These are phyloP conservation scores for Peronospora belbahrii DNA, from an alignment of 352 stramenopile genomes.

Conservation along the genomic window DNA sequence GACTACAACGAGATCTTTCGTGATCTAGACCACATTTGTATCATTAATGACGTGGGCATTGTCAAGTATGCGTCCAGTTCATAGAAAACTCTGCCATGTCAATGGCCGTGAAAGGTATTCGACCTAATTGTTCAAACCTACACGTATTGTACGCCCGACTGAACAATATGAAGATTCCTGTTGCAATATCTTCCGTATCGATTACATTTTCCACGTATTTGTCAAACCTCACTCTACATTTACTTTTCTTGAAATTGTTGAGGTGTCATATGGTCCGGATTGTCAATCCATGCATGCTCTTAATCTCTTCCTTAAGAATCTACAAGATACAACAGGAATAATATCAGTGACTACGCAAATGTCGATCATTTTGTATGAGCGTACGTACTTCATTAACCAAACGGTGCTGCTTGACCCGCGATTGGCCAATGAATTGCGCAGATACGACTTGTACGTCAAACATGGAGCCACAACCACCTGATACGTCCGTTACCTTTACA, in stretches of 20 bases:
- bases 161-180: too few relatives aligned
- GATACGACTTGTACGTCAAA: conserved; percentile 85
- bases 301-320: conserved; percentile 81
- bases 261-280: conserved; percentile 71
- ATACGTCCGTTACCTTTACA: conserved; percentile 83
- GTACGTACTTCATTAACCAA: conserved; percentile 72
- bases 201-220: not conserved
- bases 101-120: not conserved
- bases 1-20: conserved; percentile 97
- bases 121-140: not conserved
- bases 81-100: conserved; percentile 14
- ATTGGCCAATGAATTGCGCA: conserved; percentile 64
- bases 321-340: conserved; percentile 9
- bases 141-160: too few relatives aligned
- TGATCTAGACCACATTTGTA: conserved; percentile 92
- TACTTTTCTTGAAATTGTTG: conserved; percentile 65
- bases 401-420: conserved; percentile 82
- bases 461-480: conserved; percentile 84
- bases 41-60: conserved; percentile 91
- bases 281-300: conserved; percentile 80
- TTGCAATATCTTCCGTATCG: too few relatives aligned
- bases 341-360: not conserved
- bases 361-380: not conserved
- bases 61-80: conserved; percentile 62
- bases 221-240: not conserved